Percentiles rank a stretch among this genome's conserved stretches.
Conservation (phyloP, 2,329 filamentous ascomycete genomes). For the Corynespora cassiicola region DNA sequence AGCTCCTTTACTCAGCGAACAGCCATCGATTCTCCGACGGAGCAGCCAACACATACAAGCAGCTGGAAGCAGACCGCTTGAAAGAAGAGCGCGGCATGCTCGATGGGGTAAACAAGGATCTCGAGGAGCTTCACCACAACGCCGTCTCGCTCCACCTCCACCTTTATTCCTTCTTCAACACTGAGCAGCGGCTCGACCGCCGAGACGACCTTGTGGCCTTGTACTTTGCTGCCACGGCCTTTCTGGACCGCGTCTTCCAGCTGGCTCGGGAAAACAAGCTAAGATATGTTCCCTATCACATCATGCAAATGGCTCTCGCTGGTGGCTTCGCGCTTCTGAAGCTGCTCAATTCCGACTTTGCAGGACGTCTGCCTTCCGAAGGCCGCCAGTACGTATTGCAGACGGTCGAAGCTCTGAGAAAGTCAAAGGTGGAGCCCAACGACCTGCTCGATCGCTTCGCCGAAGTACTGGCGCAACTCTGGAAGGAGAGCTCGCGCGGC, state of each 20-base stretch:
- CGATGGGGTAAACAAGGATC: conserved; percentile 43
- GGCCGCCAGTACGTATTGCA: conserved; percentile 72
- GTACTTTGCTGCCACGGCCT: conserved; percentile 74
- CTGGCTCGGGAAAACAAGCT: conserved; percentile 64
- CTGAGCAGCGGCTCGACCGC: conserved; percentile 66
- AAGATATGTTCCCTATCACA: conserved; percentile 74
- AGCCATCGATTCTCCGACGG: conserved; percentile 38
- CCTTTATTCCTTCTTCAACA: conserved; percentile 81
- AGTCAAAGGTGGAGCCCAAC: conserved; percentile 77
- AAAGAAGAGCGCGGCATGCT: conserved; percentile 40
- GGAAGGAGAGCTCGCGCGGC: conserved; percentile 65
- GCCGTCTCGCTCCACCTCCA: conserved; percentile 78
- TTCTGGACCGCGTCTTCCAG: conserved; percentile 66
- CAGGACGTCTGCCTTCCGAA: conserved; percentile 68
- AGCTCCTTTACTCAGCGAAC: conserved; percentile 43
- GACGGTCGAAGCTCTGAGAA: conserved; percentile 73
- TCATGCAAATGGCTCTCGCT: conserved; percentile 86
- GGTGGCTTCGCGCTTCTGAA: conserved; percentile 80
- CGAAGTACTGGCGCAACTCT: conserved; percentile 87
- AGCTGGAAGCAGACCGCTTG: conserved; percentile 42
- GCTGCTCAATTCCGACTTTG: conserved; percentile 76
- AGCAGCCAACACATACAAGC: conserved; percentile 41
- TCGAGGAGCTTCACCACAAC: conserved; percentile 68
- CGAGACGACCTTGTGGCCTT: conserved; percentile 75
- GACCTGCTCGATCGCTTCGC: conserved; percentile 81